Evolutionary conservation across 1,139 yeast genomes (phyloP).

Genomic region (Diutina scorzettiae): DNA sequence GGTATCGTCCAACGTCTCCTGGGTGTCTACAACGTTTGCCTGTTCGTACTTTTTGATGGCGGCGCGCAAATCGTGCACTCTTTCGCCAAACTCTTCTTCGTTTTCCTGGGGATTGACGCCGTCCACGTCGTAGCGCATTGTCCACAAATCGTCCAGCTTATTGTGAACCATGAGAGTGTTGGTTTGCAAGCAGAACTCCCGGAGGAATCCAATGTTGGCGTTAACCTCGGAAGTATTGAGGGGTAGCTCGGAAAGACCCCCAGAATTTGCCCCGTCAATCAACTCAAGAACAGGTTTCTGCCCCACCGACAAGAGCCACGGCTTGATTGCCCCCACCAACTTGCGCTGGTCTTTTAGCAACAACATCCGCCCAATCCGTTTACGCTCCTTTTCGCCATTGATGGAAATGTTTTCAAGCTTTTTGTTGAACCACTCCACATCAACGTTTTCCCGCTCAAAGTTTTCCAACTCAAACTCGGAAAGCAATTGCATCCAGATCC

Average conservation of each 20-base stretch:
- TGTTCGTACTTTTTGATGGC: conserved; percentile 65
- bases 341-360: conserved; percentile 66
- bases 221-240: conserved; percentile 9
- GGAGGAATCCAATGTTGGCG: not conserved
- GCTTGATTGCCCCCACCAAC: conserved; percentile 45
- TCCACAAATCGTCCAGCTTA: conserved; percentile 9
- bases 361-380: conserved; percentile 51
- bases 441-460: conserved; percentile 50
- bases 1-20: conserved; percentile 43
- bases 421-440: conserved; percentile 60
- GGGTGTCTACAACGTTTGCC: conserved; percentile 52
- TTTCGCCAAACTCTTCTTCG: conserved; percentile 45
- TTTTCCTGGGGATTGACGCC: conserved; percentile 8
- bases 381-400: conserved; percentile 58
- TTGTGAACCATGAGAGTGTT: not conserved
- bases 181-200: not conserved
- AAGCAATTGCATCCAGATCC: conserved; percentile 50
- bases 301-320: conserved; percentile 41
- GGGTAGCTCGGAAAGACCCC: conserved; percentile 13
- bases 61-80: conserved; percentile 83
- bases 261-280: conserved; percentile 14
- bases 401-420: conserved; percentile 71
- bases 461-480: conserved; percentile 73
- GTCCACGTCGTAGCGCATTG: conserved; percentile 12
- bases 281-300: conserved; percentile 9